Conservation (phyloP, 2,329 filamentous ascomycete genomes). For the Colletotrichum liriopes region DNA sequence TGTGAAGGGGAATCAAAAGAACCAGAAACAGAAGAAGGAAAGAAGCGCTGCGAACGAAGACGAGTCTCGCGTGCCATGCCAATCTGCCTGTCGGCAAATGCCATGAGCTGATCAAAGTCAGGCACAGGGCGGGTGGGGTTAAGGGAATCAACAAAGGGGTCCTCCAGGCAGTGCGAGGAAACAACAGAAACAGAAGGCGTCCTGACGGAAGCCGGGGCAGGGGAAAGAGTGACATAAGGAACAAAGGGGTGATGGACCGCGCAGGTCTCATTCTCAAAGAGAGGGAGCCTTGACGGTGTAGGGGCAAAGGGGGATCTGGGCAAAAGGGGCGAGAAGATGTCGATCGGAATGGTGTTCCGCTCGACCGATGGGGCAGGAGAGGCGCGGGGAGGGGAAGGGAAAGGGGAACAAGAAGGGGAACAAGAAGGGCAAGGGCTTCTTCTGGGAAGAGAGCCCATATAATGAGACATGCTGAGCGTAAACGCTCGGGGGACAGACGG, state of each 20-base stretch:
- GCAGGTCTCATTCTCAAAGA: too few species aligned
- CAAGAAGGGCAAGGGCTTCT: background rate
- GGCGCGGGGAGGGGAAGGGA: too few species aligned
- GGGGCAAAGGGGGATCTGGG: too few species aligned
- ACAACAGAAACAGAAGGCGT: background rate
- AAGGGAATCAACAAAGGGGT: conserved; percentile 8
- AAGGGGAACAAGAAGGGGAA: background rate
- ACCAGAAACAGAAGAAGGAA: background rate
- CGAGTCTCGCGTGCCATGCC: conserved; percentile 5
- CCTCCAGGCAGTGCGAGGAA: background rate
- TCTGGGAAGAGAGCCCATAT: conserved; percentile 3
- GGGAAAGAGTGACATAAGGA: background rate
- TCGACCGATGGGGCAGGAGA: too few species aligned
- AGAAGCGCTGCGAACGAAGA: background rate
- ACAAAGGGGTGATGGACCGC: too few species aligned
- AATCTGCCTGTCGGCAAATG: conserved; percentile 15
- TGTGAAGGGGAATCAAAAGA: background rate
- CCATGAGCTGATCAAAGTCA: conserved; percentile 24
- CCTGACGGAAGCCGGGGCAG: background rate
- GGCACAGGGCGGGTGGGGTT: background rate
- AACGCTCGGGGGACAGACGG: conserved; percentile 9
- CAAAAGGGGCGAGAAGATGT: too few species aligned
- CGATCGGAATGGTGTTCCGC: too few species aligned
- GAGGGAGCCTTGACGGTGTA: too few species aligned
- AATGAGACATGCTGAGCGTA: conserved; percentile 25